These are phyloP conservation scores for Vicia villosa DNA, from an alignment of 306 rosid species.

Conservation along the genomic window DNA sequence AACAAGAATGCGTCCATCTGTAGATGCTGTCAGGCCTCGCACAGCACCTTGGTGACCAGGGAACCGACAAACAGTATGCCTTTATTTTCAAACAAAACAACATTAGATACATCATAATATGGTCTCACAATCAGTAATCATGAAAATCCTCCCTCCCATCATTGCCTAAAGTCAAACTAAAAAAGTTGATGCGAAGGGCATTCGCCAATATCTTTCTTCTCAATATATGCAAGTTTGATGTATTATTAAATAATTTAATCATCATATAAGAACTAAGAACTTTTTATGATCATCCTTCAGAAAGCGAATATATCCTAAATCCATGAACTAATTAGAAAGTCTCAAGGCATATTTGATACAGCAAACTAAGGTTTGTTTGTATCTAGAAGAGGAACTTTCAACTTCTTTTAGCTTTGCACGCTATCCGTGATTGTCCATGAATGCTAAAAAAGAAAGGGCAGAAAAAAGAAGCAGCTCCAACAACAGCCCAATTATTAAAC, in stretches of 20 bases:
- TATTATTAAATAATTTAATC: constrained; percentile 6
- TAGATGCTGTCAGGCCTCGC: constrained; percentile 72
- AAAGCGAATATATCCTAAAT: neutral
- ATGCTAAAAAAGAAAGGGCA: neutral
- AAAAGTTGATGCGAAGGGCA: neutral
- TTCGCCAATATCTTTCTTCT: neutral
- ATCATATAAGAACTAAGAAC: neutral
- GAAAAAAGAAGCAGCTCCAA: constrained; percentile 5
- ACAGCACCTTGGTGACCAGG: constrained; percentile 96
- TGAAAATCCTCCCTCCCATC: neutral
- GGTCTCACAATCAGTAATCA: neutral
- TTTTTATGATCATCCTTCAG: constrained; percentile 6
- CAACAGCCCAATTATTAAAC: neutral
- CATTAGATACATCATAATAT: constrained; percentile 16
- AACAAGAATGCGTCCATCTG: constrained; percentile 77
- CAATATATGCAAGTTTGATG: neutral
- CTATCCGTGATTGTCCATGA: constrained; percentile 3
- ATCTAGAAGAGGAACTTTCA: constrained; percentile 1
- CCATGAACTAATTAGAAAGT: neutral
- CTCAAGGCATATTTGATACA: constrained; percentile 25
- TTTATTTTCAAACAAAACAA: constrained; percentile 36
- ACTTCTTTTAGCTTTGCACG: constrained; percentile 7
- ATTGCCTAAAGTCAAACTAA: constrained; percentile 5
- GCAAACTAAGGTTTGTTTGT: constrained; percentile 2
- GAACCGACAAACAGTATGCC: constrained; percentile 74